Conservation (phyloP, 2,329 filamentous ascomycete species). For the Monilinia aucupariae region DNA sequence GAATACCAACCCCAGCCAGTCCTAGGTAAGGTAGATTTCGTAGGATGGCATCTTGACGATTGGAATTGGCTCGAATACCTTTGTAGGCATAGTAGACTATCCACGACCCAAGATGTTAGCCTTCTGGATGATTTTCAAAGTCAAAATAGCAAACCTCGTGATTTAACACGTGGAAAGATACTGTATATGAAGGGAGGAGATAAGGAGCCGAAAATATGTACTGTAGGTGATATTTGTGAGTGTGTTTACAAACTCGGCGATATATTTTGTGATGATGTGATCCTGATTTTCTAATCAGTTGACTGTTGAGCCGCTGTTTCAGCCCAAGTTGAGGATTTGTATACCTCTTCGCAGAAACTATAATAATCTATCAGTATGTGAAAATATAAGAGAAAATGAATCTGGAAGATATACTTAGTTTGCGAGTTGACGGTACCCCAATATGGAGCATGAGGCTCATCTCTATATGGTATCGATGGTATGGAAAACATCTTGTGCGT, state of each 20-base stretch:
- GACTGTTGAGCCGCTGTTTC: neutral
- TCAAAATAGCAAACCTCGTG: neutral
- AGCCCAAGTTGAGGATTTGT: neutral
- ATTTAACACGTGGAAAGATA: constrained; percentile 20
- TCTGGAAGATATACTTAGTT: constrained; percentile 17
- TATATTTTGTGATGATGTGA: constrained; percentile 46
- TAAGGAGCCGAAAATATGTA: constrained; percentile 30
- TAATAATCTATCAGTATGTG: neutral
- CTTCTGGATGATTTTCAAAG: neutral
- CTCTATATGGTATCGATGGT: constrained; percentile 26
- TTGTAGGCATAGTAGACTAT: constrained; percentile 32
- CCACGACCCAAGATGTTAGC: neutral
- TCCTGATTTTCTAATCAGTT: constrained; percentile 39
- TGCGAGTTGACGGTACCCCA: constrained; percentile 30
- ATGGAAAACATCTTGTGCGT: constrained; percentile 2
- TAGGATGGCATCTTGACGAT: constrained; percentile 30
- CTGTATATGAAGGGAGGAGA: neutral
- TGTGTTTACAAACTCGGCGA: constrained; percentile 50
- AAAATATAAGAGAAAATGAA: neutral
- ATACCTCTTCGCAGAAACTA: constrained; percentile 35
- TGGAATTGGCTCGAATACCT: constrained; percentile 31
- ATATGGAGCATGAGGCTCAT: constrained; percentile 26
- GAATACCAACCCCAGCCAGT: constrained; percentile 40
- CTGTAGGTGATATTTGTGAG: constrained; percentile 47
- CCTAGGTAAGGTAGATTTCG: constrained; percentile 39